Conservation (phyloP, 331 rosid species). For the Quercus phellos region DNA sequence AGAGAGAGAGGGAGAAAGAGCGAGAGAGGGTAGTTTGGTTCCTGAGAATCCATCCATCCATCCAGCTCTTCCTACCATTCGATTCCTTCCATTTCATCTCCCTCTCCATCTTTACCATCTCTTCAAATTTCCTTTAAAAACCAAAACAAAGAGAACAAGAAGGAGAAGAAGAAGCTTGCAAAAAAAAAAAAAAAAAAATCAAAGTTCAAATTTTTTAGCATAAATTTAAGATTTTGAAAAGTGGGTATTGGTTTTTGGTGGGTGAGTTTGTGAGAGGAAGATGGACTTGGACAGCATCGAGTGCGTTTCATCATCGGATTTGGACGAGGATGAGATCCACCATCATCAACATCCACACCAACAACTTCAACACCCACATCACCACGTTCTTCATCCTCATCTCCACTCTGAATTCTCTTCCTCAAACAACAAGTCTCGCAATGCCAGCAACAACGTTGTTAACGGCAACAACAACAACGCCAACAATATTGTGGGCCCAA, state of each 20-base stretch:
- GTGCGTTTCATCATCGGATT: slow-evolving; percentile 82
- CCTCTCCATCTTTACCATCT: slow-evolving; percentile 14
- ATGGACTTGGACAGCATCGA: slow-evolving; percentile 95
- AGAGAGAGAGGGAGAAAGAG: background rate
- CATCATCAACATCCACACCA: slow-evolving; percentile 40
- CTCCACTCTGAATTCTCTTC: slow-evolving; percentile 72
- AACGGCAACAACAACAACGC: slow-evolving; percentile 29
- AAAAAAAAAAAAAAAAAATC: slow-evolving; percentile 6
- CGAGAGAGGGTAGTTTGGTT: slow-evolving; percentile 20
- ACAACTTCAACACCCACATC: slow-evolving; percentile 20
- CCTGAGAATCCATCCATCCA: slow-evolving; percentile 14
- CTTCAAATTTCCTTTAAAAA: slow-evolving; percentile 7
- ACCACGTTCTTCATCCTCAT: slow-evolving; percentile 36
- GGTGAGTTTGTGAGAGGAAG: slow-evolving; percentile 6
- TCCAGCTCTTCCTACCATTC: background rate
- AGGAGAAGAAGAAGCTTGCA: slow-evolving; percentile 1
- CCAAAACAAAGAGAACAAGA: background rate
- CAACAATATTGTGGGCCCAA: slow-evolving; percentile 36
- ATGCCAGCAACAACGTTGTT: slow-evolving; percentile 38
- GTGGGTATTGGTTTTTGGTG: slow-evolving; percentile 2
- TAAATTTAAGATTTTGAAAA: too few relatives aligned
- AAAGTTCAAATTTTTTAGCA: background rate
- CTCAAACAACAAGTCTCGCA: slow-evolving; percentile 52
- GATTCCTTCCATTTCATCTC: slow-evolving; percentile 5
- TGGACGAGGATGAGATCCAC: slow-evolving; percentile 98